phyloP scores from a whole-genome alignment of 1,139 yeast species.

The Protomyces pachydermus region DNA sequence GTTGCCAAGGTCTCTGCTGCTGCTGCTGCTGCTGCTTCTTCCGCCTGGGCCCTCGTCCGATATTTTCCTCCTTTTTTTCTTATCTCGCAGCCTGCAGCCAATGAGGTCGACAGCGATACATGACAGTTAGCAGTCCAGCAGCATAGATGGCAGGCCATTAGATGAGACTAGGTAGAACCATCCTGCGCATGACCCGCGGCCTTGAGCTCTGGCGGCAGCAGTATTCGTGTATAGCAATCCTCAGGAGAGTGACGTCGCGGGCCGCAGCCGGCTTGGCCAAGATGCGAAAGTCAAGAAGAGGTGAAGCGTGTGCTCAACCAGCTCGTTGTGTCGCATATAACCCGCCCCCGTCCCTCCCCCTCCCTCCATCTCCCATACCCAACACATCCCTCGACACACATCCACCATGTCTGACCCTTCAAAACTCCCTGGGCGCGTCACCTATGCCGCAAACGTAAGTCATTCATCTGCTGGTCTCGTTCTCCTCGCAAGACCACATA shows the following conservation, averaged over 20 bases:
- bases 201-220: too few species aligned
- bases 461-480: neutral
- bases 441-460: constrained; percentile 2
- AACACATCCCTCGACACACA: neutral
- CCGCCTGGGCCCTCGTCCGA: neutral
- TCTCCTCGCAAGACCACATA: neutral
- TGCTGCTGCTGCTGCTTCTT: too few species aligned
- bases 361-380: neutral
- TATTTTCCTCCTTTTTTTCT: neutral
- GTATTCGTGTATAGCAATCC: too few species aligned
- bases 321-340: neutral
- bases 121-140: neutral
- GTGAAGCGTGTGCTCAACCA: neutral
- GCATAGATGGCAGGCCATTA: neutral
- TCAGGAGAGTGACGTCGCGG: too few species aligned
- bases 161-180: neutral
- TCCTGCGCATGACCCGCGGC: too few species aligned
- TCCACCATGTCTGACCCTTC: neutral
- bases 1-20: too few species aligned
- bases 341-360: neutral
- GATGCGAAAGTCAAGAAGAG: too few species aligned
- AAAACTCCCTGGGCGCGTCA: neutral
- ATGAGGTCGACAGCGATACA: too few species aligned
- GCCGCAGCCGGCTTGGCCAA: too few species aligned
- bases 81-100: neutral